A percentile compares a stretch with the other conserved stretches of the same genome.
These are phyloP conservation scores for Colletotrichum cereale DNA, from an alignment of 2,329 filamentous ascomycete genomes.

Conservation along the genomic window DNA sequence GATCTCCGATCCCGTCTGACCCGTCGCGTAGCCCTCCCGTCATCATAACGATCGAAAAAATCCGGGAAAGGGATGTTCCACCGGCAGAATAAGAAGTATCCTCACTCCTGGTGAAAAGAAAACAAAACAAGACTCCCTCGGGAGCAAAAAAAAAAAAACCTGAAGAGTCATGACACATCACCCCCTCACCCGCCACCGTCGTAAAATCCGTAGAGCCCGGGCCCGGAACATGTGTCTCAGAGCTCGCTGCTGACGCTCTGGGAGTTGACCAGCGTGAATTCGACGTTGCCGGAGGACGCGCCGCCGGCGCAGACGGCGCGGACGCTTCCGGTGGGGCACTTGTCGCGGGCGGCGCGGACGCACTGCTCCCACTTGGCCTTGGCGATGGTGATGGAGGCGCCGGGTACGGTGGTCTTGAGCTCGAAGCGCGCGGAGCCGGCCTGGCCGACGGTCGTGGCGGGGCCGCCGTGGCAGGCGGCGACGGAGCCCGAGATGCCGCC, in stretches of 20 bases:
- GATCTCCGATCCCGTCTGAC: neutral
- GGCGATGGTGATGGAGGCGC: slow-evolving; percentile 64
- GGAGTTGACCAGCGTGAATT: slow-evolving; percentile 47
- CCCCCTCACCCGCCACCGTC: slow-evolving; percentile 28
- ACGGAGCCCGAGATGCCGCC: slow-evolving; percentile 63
- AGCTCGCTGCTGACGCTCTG: slow-evolving; percentile 18
- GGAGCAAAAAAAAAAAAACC: slow-evolving; percentile 14
- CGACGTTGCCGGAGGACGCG: slow-evolving; percentile 59
- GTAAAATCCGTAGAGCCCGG: neutral
- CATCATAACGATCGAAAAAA: slow-evolving; percentile 5
- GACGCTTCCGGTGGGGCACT: slow-evolving; percentile 64
- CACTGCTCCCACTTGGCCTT: slow-evolving; percentile 67
- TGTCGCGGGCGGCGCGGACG: slow-evolving; percentile 63
- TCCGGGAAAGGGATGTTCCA: neutral
- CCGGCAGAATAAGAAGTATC: neutral
- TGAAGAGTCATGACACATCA: slow-evolving; percentile 5
- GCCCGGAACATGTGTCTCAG: neutral
- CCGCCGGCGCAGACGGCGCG: slow-evolving; percentile 61
- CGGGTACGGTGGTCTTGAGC: slow-evolving; percentile 55
- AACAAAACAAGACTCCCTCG: neutral
- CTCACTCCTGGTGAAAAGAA: neutral
- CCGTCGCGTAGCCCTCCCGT: neutral
- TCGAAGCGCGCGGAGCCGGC: slow-evolving; percentile 63
- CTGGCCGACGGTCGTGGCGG: slow-evolving; percentile 57
- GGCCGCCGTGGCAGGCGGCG: slow-evolving; percentile 59